A percentile compares a stretch with the other conserved stretches of the same genome.
These are phyloP conservation scores for Trichophyton mentagrophytes DNA, from an alignment of 2,329 filamentous ascomycete genomes.

Conservation along the genomic window DNA sequence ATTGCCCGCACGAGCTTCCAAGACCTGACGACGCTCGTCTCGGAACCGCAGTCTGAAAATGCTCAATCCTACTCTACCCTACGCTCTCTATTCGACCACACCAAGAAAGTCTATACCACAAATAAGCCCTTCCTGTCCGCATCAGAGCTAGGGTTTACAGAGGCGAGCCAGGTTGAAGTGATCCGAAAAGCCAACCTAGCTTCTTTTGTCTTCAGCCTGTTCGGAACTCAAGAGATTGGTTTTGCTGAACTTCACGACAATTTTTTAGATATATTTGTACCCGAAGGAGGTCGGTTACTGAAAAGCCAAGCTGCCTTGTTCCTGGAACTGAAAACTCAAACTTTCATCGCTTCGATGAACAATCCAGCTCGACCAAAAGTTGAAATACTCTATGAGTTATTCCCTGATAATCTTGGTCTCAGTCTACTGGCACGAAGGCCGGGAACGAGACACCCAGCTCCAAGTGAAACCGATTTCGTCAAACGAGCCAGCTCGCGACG, in stretches of 20 bases:
- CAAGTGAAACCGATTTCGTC: constrained; percentile 49
- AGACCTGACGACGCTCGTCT: constrained; percentile 46
- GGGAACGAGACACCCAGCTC: constrained; percentile 41
- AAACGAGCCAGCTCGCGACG: constrained; percentile 42
- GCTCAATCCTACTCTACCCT: constrained; percentile 51
- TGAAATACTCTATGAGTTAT: constrained; percentile 47
- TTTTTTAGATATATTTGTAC: constrained; percentile 52
- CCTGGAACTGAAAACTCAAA: constrained; percentile 54
- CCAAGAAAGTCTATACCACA: constrained; percentile 47
- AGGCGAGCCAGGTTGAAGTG: constrained; percentile 43
- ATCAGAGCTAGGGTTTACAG: constrained; percentile 40
- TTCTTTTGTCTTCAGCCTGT: constrained; percentile 51
- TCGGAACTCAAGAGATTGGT: constrained; percentile 51
- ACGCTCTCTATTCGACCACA: constrained; percentile 51
- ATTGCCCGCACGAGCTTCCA: constrained; percentile 45
- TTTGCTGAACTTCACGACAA: constrained; percentile 51
- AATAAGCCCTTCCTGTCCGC: constrained; percentile 45
- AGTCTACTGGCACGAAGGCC: constrained; percentile 43
- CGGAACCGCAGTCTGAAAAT: constrained; percentile 41
- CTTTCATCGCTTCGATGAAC: constrained; percentile 50
- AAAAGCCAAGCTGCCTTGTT: constrained; percentile 50
- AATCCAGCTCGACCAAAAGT: constrained; percentile 43
- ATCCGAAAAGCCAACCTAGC: constrained; percentile 53
- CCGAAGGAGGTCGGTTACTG: constrained; percentile 44
- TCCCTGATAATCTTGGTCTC: constrained; percentile 45